A percentile compares a stretch with the other conserved stretches of the same genome.
Conservation (phyloP, 352 stramenopile genomes). For the Phytophthora syringae region DNA sequence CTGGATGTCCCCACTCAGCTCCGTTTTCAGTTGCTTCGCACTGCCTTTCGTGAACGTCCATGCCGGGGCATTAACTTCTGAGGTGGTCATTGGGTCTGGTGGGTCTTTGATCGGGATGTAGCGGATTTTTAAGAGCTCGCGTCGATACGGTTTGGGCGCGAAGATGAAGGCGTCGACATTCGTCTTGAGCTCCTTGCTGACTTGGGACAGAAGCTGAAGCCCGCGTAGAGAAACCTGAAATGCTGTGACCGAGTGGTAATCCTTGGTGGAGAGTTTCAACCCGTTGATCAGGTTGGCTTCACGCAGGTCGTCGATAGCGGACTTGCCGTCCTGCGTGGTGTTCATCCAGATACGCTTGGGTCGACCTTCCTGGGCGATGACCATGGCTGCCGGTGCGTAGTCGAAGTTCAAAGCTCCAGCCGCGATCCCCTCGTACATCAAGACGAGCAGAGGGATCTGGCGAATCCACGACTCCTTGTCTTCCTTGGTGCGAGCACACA, state of each 20-base stretch:
- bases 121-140: slow-evolving; percentile 60
- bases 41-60: slow-evolving; percentile 49
- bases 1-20: slow-evolving; percentile 8
- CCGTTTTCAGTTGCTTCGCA: slow-evolving; percentile 43
- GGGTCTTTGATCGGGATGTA: slow-evolving; percentile 67
- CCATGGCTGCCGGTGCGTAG: slow-evolving; percentile 62
- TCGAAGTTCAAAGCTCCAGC: slow-evolving; percentile 65
- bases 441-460: slow-evolving; percentile 92
- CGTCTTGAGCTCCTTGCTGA: slow-evolving; percentile 51
- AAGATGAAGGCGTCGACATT: slow-evolving; percentile 68
- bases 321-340: slow-evolving; percentile 70
- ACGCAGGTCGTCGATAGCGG: slow-evolving; percentile 65
- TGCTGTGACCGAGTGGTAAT: slow-evolving; percentile 69
- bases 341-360: slow-evolving; percentile 74
- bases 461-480: slow-evolving; percentile 95
- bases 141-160: slow-evolving; percentile 59
- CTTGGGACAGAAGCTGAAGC: slow-evolving; percentile 50
- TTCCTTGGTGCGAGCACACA: slow-evolving; percentile 67
- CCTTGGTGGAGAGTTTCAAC: slow-evolving; percentile 65
- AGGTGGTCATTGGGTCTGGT: slow-evolving; percentile 14
- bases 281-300: slow-evolving; percentile 71
- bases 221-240: slow-evolving; percentile 64
- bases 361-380: slow-evolving; percentile 58
- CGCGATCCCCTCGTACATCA: slow-evolving; percentile 83
- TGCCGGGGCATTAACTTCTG: slow-evolving; percentile 25